A percentile compares a stretch with the other conserved stretches of the same genome.
Evolutionary conservation across 495 filamentous ascomycete species (phyloP).

Genomic region (Platismatia glauca): DNA sequence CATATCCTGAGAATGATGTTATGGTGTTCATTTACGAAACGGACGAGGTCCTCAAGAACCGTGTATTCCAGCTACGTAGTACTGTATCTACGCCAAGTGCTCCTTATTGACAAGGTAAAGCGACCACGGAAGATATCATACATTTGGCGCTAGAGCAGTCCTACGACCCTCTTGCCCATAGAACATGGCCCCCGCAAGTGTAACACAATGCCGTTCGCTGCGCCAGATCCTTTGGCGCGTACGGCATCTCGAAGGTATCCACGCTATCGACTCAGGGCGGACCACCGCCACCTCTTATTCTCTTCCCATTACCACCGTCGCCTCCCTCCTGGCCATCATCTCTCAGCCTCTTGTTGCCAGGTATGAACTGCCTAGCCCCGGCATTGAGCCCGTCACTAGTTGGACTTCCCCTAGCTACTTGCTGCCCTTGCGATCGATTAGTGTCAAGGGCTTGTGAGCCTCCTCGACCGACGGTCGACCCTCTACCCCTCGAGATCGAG

Average conservation of each 20-base stretch:
- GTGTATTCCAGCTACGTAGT: not conserved
- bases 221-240: not conserved
- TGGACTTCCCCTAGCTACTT: constrained; percentile 15
- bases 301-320: constrained; percentile 41
- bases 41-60: not conserved
- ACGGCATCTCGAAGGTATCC: not conserved
- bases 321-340: constrained; percentile 50
- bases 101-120: not conserved
- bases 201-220: not conserved
- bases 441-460: constrained; percentile 34
- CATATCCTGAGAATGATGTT: too few species aligned
- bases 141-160: not conserved
- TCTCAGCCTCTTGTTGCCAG: constrained; percentile 57
- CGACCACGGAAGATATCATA: not conserved
- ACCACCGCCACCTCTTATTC: constrained; percentile 44
- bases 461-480: constrained; percentile 38
- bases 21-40: not conserved
- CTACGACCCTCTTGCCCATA: not conserved
- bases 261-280: constrained; percentile 23
- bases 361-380: constrained; percentile 52
- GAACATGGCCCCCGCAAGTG: not conserved
- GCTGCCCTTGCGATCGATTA: constrained; percentile 26
- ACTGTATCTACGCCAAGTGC: not conserved
- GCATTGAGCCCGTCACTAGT: constrained; percentile 35
- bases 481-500: constrained; percentile 32